Percentiles rank a stretch among this genome's conserved stretches.
phyloP scores from a whole-genome alignment of 768 basidiomycete species.

The Cystobasidium ongulense region DNA sequence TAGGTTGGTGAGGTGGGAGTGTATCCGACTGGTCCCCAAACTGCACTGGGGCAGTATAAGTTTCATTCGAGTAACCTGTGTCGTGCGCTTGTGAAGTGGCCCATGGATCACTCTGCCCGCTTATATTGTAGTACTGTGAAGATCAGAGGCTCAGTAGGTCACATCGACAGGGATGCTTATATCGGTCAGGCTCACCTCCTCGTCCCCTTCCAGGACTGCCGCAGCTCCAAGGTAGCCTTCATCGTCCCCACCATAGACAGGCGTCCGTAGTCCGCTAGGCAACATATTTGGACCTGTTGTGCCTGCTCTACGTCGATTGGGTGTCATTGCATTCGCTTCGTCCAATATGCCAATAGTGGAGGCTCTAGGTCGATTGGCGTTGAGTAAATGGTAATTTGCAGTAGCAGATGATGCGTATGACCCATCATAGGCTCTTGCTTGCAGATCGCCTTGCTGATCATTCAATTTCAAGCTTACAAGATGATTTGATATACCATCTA shows the following conservation, averaged over 20 bases:
- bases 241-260: not conserved
- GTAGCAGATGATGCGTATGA: not conserved
- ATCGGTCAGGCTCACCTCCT: slow-evolving; percentile 26
- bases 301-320: not conserved
- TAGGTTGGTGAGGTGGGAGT: slow-evolving; percentile 48
- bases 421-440: not conserved
- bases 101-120: not conserved
- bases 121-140: slow-evolving; percentile 7
- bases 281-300: not conserved
- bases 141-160: not conserved
- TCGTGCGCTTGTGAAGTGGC: not conserved
- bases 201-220: not conserved
- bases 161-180: no score
- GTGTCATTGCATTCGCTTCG: slow-evolving; percentile 4
- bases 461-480: not conserved
- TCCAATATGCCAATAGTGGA: slow-evolving; percentile 17
- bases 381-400: not conserved
- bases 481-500: not conserved
- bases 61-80: not conserved
- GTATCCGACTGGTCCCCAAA: not conserved
- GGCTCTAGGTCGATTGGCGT: slow-evolving; percentile 12
- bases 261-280: not conserved
- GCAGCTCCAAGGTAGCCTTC: slow-evolving; percentile 2
- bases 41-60: not conserved
- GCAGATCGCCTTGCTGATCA: not conserved